These are phyloP conservation scores for Zea luxurians DNA, from an alignment of 176 grass and related monocot species.

Conservation along the genomic window DNA sequence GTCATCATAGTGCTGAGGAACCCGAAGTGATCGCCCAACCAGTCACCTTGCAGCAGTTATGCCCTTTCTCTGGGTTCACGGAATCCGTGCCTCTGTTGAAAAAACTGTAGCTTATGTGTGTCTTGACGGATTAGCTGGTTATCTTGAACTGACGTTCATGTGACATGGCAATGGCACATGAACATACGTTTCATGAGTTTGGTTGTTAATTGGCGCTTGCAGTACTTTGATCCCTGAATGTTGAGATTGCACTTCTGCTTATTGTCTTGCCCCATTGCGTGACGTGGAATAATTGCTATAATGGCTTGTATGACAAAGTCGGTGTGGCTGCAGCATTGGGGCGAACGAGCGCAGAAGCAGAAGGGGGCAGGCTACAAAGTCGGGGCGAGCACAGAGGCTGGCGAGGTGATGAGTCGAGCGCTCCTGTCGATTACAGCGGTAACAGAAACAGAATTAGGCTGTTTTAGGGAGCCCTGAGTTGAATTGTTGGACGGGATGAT, in stretches of 20 bases:
- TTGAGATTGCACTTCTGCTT: neutral
- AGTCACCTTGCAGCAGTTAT: too few species aligned
- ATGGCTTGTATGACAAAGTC: neutral
- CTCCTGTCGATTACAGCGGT: too few species aligned
- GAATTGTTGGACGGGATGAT: too few species aligned
- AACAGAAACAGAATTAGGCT: too few species aligned
- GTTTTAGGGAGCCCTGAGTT: too few species aligned
- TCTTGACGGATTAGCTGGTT: slow-evolving; percentile 7
- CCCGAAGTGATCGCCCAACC: slow-evolving; percentile 42
- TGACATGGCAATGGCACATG: neutral
- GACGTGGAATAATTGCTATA: slow-evolving; percentile 1
- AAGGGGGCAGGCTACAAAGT: too few species aligned
- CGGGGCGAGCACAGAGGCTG: too few species aligned
- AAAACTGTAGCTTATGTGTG: slow-evolving; percentile 6
- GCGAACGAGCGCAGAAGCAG: too few species aligned
- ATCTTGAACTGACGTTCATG: neutral
- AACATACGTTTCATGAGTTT: neutral
- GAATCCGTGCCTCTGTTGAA: neutral
- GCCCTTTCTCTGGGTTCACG: too few species aligned
- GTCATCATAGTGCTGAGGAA: slow-evolving; percentile 79
- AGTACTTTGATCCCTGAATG: slow-evolving; percentile 2
- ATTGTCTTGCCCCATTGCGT: neutral
- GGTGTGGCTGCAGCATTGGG: too few species aligned
- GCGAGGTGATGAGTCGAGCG: too few species aligned
- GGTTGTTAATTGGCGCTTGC: neutral